A percentile compares a stretch with the other conserved stretches of the same genome.
Evolutionary conservation across 306 rosid genomes (phyloP).

Genomic region (Sicyos baderoa): DNA sequence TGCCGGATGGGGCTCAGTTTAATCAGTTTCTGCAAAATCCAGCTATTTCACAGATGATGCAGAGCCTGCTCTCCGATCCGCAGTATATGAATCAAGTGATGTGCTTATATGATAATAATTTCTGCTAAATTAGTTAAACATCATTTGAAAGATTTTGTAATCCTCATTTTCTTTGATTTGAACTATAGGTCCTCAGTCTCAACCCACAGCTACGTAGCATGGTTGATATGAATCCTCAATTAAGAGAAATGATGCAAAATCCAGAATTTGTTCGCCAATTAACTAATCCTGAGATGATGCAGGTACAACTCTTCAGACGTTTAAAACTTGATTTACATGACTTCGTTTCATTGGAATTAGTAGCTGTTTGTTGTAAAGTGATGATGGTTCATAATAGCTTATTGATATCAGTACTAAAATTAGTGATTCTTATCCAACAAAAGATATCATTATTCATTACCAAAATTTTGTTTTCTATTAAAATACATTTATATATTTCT

Average conservation of each 20-base stretch:
- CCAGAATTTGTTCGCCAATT: slow-evolving; percentile 50
- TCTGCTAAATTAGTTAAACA: neutral
- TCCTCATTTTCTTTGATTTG: neutral
- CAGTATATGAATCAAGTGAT: slow-evolving; percentile 52
- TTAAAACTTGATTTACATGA: neutral
- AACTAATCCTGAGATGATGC: slow-evolving; percentile 47
- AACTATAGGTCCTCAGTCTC: slow-evolving; percentile 32
- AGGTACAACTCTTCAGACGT: slow-evolving; percentile 28
- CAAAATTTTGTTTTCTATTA: neutral
- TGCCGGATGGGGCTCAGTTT: slow-evolving; percentile 34
- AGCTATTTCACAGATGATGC: slow-evolving; percentile 54
- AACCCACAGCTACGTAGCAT: slow-evolving; percentile 47
- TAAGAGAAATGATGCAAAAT: slow-evolving; percentile 59
- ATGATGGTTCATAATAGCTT: slow-evolving; percentile 7
- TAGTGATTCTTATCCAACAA: no score
- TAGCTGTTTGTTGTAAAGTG: neutral
- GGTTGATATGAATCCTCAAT: slow-evolving; percentile 49
- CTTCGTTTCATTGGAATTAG: neutral
- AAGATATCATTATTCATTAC: no score
- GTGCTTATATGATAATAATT: neutral
- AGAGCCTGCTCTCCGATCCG: slow-evolving; percentile 52
- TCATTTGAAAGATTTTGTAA: slow-evolving; percentile 3
- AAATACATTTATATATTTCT: neutral
- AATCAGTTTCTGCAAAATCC: slow-evolving; percentile 55
- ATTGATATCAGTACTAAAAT: slow-evolving; percentile 2